Conservation (phyloP, 2,329 filamentous ascomycete genomes). For the Penicillium polonicum region DNA sequence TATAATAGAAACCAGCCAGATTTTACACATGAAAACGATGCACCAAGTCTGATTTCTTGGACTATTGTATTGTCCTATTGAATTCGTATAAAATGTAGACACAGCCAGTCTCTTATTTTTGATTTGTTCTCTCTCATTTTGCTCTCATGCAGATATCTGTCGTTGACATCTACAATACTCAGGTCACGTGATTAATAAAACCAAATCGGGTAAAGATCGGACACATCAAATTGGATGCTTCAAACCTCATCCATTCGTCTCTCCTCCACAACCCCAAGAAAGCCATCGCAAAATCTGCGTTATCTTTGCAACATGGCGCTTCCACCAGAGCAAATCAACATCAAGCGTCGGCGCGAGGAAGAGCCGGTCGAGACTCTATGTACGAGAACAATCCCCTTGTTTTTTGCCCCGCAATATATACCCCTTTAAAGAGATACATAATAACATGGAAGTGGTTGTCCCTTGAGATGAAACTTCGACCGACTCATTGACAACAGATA, state of each 20-base stretch:
- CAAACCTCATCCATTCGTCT: slow-evolving; percentile 6
- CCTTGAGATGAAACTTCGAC: not conserved
- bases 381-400: slow-evolving; percentile 30
- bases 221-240: slow-evolving; percentile 9
- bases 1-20: not conserved
- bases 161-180: not conserved
- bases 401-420: slow-evolving; percentile 17
- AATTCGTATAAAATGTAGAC: not conserved
- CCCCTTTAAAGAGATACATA: slow-evolving; percentile 14
- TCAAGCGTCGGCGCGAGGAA: slow-evolving; percentile 58
- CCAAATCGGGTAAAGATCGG: not conserved
- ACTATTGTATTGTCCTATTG: not conserved
- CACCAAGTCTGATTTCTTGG: not conserved
- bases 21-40: not conserved
- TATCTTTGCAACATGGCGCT: slow-evolving; percentile 38
- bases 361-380: slow-evolving; percentile 57
- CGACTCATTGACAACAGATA: not conserved
- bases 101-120: not conserved
- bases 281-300: not conserved
- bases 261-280: slow-evolving; percentile 5
- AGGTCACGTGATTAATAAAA: not conserved
- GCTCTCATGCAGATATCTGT: not conserved
- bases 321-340: slow-evolving; percentile 52
- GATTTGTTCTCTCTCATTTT: not conserved
- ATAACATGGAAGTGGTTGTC: not conserved